Evolutionary conservation across 306 rosid species (phyloP), one percentile per base, ranked within the genome.

Genomic region (Fragaria iinumae): DNA sequence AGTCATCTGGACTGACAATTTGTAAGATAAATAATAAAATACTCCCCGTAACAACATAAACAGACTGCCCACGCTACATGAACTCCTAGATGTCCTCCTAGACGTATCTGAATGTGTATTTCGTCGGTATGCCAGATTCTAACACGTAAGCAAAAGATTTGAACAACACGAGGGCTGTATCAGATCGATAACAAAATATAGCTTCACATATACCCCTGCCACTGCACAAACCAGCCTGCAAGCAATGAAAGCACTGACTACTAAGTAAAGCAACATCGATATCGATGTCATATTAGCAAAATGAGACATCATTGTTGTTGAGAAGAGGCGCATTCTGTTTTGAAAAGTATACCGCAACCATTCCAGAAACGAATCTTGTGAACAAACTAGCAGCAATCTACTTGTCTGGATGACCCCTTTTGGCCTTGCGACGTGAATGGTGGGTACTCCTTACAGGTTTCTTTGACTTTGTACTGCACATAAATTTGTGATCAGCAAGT

Each of bases 321-420:
- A 34, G 5, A 17, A 64, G 13, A 34, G 17, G 48, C 12, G 9
- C 45, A 18, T 27, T 27, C 27, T 62, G 71, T 29, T 75, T 32
- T 5, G 11, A 29, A 23, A 71, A 11, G 36, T 44, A 63, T 48
- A 11, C 73, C 18, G 10, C 20, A 34, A 53, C 23, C 57, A 80
- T 82, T 59, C 78, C 68, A 49, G 52, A 48, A 76, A 72, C 68
- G 2, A 18, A 27, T 25, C 77, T 6, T 2, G 50, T 14, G 79
- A 73, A 59, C 49, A 23, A 23, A 36, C 65, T 20, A 3, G 73
- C 27, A 60, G 53, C 10, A 43, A 36, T 86, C 87, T 90, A 88
- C 86, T 89, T 84, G 84, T 88, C 95, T 36, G 93, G 53, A 89
- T 96, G 97, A 52, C 78, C 93, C 80, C 96, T 90, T 86, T 91